Percentiles rank a stretch among this genome's conserved stretches.
Conservation (phyloP, 225 moss, liverwort and hornwort genomes). For the Ulota crispa region DNA sequence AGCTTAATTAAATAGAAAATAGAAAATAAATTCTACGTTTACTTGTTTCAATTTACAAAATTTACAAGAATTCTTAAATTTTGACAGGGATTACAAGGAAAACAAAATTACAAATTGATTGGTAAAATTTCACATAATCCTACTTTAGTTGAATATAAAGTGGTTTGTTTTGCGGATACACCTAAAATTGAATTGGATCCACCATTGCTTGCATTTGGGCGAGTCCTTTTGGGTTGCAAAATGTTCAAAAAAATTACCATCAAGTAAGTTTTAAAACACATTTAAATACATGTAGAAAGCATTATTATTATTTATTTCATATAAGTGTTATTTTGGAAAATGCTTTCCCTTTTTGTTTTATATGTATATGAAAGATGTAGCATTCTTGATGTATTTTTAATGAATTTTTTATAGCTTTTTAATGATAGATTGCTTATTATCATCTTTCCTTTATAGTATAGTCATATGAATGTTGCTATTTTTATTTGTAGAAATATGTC, state of each 20-base stretch:
- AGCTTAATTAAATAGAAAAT: too few species aligned
- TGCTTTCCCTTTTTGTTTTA: not conserved
- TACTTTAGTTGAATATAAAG: conserved; percentile 31
- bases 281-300: too few species aligned
- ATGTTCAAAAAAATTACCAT: conserved; percentile 26
- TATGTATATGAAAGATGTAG: not conserved
- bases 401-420: too few species aligned
- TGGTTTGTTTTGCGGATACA: conserved; percentile 39
- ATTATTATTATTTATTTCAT: too few species aligned
- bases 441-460: fast-evolving
- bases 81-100: conserved; percentile 28
- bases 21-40: not conserved
- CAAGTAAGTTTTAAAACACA: conserved; percentile 15
- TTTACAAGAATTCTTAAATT: not conserved
- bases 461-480: too few species aligned
- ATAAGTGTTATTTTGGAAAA: too few species aligned
- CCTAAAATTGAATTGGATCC: conserved; percentile 46
- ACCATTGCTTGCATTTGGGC: conserved; percentile 27
- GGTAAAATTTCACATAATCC: conserved; percentile 47
- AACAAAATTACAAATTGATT: conserved; percentile 43
- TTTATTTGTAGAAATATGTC: conserved; percentile 32
- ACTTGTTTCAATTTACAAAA: too few species aligned
- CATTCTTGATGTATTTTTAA: not conserved
- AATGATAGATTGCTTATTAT: too few species aligned
- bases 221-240: conserved; percentile 37